Percentiles rank a stretch among this genome's conserved stretches.
Evolutionary conservation across 164 flowering plant genomes (phyloP).

Genomic region (Paratinospora sagittata): DNA sequence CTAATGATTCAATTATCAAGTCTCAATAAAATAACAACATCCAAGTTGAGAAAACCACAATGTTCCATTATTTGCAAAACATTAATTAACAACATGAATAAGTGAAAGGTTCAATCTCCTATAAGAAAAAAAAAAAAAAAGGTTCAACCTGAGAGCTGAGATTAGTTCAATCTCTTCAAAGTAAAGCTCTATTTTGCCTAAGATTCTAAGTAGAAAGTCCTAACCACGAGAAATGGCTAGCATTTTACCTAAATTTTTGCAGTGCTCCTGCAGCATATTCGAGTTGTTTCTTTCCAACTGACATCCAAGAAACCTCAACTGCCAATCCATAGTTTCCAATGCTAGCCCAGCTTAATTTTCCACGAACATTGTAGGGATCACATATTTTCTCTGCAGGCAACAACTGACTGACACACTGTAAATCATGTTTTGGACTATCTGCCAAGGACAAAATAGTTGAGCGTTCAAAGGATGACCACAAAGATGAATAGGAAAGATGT

Average conservation of each 20-base stretch:
- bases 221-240: not conserved
- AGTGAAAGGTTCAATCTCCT: no score
- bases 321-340: slow-evolving; percentile 58
- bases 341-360: slow-evolving; percentile 70
- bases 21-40: no score
- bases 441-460: slow-evolving; percentile 37
- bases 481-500: slow-evolving; percentile 41
- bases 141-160: no score
- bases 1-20: no score
- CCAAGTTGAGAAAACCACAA: no score
- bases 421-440: slow-evolving; percentile 58
- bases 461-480: slow-evolving; percentile 54
- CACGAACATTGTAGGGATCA: slow-evolving; percentile 69
- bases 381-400: slow-evolving; percentile 42
- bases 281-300: slow-evolving; percentile 65
- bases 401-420: slow-evolving; percentile 37
- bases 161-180: no score
- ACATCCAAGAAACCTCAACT: slow-evolving; percentile 77
- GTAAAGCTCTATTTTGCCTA: not conserved
- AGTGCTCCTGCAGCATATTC: slow-evolving; percentile 76
- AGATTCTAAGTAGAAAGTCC: not conserved
- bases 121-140: no score
- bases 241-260: slow-evolving; percentile 52
- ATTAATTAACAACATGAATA: no score
- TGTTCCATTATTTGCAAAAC: no score